Evolutionary conservation across 2,329 filamentous ascomycete species (phyloP).

Genomic region (Colletotrichum sp.): DNA sequence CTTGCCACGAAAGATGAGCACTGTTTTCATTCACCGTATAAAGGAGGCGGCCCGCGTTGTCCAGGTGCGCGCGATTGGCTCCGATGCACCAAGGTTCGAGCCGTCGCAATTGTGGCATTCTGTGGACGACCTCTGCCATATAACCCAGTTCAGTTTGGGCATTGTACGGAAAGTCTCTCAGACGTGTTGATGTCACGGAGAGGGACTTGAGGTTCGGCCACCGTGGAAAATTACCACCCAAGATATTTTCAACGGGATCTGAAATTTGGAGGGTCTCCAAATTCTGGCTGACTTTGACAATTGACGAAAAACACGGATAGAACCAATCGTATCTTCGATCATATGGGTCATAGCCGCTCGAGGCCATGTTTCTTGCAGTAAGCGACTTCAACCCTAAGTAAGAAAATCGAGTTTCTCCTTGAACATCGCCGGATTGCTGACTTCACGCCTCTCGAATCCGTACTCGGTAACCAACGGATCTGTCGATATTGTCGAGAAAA

Average conservation of each 20-base stretch:
- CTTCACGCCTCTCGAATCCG: not conserved
- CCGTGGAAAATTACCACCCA: not conserved
- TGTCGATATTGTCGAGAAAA: not conserved
- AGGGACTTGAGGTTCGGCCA: not conserved
- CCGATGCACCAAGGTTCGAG: not conserved
- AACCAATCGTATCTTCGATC: too few relatives aligned
- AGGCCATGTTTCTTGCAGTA: not conserved
- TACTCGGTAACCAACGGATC: too few relatives aligned
- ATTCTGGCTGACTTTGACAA: not conserved
- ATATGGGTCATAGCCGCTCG: not conserved
- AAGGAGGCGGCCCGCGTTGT: not conserved
- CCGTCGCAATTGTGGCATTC: not conserved
- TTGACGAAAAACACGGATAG: not conserved
- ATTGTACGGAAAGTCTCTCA: fast-evolving
- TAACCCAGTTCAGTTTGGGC: not conserved
- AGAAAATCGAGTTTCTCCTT: not conserved
- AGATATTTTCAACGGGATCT: not conserved
- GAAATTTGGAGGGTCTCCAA: not conserved
- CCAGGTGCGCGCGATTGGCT: too few relatives aligned
- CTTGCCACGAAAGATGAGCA: not conserved
- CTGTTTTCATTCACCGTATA: fast-evolving
- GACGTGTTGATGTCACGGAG: fast-evolving
- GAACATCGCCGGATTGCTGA: not conserved
- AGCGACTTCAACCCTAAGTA: not conserved
- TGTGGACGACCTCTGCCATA: not conserved